Percentiles rank a stretch among this genome's conserved stretches.
Evolutionary conservation across 108 stramenopile genomes (phyloP).

Genomic region (Aurantiochytrium sp.): DNA sequence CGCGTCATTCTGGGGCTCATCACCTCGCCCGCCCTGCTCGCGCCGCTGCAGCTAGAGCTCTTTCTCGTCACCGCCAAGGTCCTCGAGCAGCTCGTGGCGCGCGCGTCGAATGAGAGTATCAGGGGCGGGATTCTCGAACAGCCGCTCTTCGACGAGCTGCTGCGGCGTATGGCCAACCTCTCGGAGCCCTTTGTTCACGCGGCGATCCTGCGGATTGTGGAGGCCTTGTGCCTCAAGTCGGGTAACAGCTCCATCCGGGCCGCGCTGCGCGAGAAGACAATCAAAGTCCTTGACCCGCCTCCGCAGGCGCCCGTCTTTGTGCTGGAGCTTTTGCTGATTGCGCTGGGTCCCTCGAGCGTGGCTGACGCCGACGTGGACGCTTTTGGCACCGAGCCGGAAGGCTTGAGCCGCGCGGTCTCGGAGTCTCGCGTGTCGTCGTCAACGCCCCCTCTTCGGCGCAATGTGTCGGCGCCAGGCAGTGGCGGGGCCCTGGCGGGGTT

Average conservation of each 20-base stretch:
- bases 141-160: background rate
- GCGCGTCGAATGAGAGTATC: background rate
- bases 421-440: background rate
- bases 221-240: background rate
- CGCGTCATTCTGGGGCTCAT: background rate
- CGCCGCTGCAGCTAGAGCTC: background rate
- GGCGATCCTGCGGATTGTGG: background rate
- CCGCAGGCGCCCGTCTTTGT: background rate
- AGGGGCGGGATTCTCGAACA: background rate
- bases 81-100: background rate
- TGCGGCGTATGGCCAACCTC: background rate
- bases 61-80: conserved; percentile 1
- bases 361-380: background rate
- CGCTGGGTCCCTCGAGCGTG: background rate
- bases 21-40: background rate
- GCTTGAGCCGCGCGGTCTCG: background rate
- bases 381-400: background rate
- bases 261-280: background rate
- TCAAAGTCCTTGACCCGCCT: background rate
- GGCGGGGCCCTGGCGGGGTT: background rate
- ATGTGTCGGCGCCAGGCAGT: background rate
- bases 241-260: background rate
- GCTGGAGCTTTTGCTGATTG: background rate
- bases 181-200: conserved; percentile 2
- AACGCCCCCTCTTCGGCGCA: background rate